Base-by-base conservation (phyloP, 1,284 basidiomycete genomes). In the Volvariella volvacea region DNA sequence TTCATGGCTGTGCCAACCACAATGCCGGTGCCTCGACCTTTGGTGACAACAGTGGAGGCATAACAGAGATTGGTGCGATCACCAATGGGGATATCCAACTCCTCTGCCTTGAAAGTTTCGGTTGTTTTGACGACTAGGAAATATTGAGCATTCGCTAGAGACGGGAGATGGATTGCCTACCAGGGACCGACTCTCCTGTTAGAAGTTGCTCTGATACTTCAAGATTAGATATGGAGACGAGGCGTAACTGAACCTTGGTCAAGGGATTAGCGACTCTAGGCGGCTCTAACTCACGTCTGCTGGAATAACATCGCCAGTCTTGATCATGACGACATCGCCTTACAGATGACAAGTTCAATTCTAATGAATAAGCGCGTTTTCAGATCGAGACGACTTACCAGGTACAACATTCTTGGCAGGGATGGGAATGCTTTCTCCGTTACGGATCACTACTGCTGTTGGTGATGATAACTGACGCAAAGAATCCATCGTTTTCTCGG, bases 131-230 rank as follows among this genome's bases (percentile, higher is more conserved):
- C 61, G 10, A 84, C 80, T 47, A 19, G 28, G 20, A n/a, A n/a
- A n/a, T 37, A 34, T 34, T 2, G 16, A 16, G 20, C 14, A 12
- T 12, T 10, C 12, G 10, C n/a, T 2, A 2, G 8, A 32, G 10
- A 3, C 25, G 21, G 6, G 6, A 38, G 36, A 19, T 10, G 16
- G 36, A 9, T 38, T 8, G 17, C 12, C 17, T 17, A 9, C 12
- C 62, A 43, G 83, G 83, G 14, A 84, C 58, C 9, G 71, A 74
- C 55, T 83, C 80, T 41, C 82, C 83, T 1, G 83, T 86, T n/a
- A 87, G 65, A 25, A 85, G 68, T 3, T 80, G 78, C 56, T 85
- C 82, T 48, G 83, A 81, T 15, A 73, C 50, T 54, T 80, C 78
- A 32, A 81, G 61, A 53, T 76, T 75, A 46, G 58, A 60, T 6